These are phyloP conservation scores for Metarhizium guizhouense DNA, from an alignment of 2,329 filamentous ascomycete genomes.

Conservation along the genomic window DNA sequence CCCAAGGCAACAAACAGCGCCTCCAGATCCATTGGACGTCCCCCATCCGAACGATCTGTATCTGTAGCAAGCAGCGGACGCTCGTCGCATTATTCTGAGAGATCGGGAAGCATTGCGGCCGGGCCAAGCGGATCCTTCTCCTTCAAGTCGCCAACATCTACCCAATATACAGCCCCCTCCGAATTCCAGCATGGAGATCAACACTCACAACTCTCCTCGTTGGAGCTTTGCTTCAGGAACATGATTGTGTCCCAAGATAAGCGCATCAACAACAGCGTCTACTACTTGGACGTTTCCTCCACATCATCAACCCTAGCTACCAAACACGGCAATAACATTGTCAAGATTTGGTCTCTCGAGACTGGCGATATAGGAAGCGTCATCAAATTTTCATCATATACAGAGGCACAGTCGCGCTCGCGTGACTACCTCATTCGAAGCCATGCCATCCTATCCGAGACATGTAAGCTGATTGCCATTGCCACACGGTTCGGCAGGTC, in stretches of 20 bases:
- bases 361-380: slow-evolving; percentile 62
- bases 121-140: neutral
- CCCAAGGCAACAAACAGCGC: neutral
- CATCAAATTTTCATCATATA: slow-evolving; percentile 31
- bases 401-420: slow-evolving; percentile 26
- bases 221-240: slow-evolving; percentile 13
- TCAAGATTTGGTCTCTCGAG: slow-evolving; percentile 83
- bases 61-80: slow-evolving; percentile 3
- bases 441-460: slow-evolving; percentile 31
- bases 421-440: slow-evolving; percentile 34
- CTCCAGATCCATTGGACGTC: slow-evolving; percentile 2
- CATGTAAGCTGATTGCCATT: slow-evolving; percentile 27
- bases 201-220: neutral
- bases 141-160: neutral
- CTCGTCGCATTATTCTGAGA: slow-evolving; percentile 6
- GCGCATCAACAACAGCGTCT: slow-evolving; percentile 22
- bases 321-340: slow-evolving; percentile 53
- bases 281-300: slow-evolving; percentile 27
- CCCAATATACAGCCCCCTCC: neutral
- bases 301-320: slow-evolving; percentile 24
- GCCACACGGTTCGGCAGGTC: slow-evolving; percentile 29
- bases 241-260: slow-evolving; percentile 18
- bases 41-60: neutral
- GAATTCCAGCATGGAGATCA: neutral
- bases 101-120: neutral